phyloP scores from a whole-genome alignment of 306 rosid species.

The Vachellia collinsii region DNA sequence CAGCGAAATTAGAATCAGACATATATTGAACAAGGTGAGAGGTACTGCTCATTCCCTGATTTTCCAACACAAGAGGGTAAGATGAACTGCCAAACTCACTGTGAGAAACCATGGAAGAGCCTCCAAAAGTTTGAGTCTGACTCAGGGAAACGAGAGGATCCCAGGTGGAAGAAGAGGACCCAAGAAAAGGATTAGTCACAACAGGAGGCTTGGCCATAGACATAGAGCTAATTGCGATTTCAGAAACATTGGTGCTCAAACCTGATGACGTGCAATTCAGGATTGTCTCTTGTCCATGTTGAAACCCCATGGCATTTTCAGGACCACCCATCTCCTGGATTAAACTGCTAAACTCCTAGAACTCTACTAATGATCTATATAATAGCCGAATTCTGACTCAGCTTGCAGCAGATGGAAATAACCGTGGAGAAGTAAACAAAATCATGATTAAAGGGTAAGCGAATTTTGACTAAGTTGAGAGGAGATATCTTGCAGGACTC shows the following conservation, averaged over 20 bases:
- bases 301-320: slow-evolving; percentile 38
- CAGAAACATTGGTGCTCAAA: slow-evolving; percentile 58
- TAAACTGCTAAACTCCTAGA: slow-evolving; percentile 34
- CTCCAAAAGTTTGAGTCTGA: slow-evolving; percentile 60
- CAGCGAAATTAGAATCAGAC: slow-evolving; percentile 54
- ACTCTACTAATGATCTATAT: slow-evolving; percentile 22
- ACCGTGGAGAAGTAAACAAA: slow-evolving; percentile 39
- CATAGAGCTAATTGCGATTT: slow-evolving; percentile 50
- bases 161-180: slow-evolving; percentile 71
- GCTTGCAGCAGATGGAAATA: slow-evolving; percentile 24
- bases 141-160: slow-evolving; percentile 67
- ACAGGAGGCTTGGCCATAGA: slow-evolving; percentile 55
- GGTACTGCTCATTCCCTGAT: slow-evolving; percentile 53
- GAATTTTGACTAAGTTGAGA: slow-evolving; percentile 63
- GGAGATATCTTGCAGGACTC: slow-evolving; percentile 69
- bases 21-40: slow-evolving; percentile 64
- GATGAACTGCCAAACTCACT: slow-evolving; percentile 53
- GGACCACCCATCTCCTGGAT: slow-evolving; percentile 60
- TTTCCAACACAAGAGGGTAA: slow-evolving; percentile 56
- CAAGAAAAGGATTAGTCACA: slow-evolving; percentile 56
- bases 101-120: slow-evolving; percentile 56
- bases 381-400: slow-evolving; percentile 32
- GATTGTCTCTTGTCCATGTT: slow-evolving; percentile 44
- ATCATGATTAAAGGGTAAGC: slow-evolving; percentile 49
- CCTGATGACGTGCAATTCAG: slow-evolving; percentile 54